Evolutionary conservation across 2,329 filamentous ascomycete genomes (phyloP).

Genomic region (Colletotrichum eremochloae): DNA sequence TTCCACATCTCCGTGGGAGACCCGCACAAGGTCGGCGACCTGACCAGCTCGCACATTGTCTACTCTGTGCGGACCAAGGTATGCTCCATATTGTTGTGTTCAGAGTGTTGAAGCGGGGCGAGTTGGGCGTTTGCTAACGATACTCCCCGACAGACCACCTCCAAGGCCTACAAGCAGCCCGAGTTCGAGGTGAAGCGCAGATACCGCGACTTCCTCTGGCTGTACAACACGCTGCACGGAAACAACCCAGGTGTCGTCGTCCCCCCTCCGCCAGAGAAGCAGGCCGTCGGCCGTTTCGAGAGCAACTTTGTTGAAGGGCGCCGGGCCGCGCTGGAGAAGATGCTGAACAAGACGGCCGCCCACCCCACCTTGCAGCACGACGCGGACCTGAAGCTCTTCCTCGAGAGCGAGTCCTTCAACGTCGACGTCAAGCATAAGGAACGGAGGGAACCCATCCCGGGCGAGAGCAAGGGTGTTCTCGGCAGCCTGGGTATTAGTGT

Average conservation of each 20-base stretch:
- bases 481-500: slow-evolving; percentile 85
- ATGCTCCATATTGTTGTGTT: slow-evolving; percentile 44
- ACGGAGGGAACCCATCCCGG: slow-evolving; percentile 85
- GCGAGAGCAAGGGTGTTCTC: slow-evolving; percentile 94
- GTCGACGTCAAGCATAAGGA: slow-evolving; percentile 98
- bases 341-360: slow-evolving; percentile 95
- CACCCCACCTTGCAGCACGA: slow-evolving; percentile 95
- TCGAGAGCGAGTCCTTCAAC: slow-evolving; percentile 96
- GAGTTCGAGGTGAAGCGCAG: slow-evolving; percentile 95
- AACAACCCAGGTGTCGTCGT: slow-evolving; percentile 97
- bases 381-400: slow-evolving; percentile 92
- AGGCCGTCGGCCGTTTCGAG: slow-evolving; percentile 95
- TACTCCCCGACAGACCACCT: slow-evolving; percentile 76
- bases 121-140: slow-evolving; percentile 40
- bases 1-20: slow-evolving; percentile 95
- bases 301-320: slow-evolving; percentile 96
- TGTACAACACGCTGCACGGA: slow-evolving; percentile 93
- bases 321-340: slow-evolving; percentile 91
- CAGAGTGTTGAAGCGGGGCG: background rate
- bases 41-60: slow-evolving; percentile 97
- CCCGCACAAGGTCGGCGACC: slow-evolving; percentile 96
- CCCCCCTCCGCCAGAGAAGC: slow-evolving; percentile 96
- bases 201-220: slow-evolving; percentile 97
- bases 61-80: slow-evolving; percentile 96
- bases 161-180: slow-evolving; percentile 92